Conservation (phyloP, 1,139 yeast genomes). For the Lodderomyces pseudojiufengensis region DNA sequence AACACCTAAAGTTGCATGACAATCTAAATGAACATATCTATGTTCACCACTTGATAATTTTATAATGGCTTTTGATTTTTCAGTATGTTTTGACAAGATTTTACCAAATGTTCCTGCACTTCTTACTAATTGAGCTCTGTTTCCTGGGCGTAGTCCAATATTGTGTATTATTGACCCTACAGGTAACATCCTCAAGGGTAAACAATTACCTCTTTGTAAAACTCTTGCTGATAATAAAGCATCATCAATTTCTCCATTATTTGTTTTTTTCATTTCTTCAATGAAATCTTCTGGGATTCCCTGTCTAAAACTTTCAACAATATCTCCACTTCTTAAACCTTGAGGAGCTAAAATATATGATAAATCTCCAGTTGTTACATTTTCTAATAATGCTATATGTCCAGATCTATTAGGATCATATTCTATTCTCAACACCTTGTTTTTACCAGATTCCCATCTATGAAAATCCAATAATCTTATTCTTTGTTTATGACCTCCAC, state of each 20-base stretch:
- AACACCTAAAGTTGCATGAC: constrained; percentile 92
- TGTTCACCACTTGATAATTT: constrained; percentile 90
- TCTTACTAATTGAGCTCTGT: constrained; percentile 90
- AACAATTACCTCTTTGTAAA: constrained; percentile 90
- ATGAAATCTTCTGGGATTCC: constrained; percentile 82
- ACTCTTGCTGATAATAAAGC: constrained; percentile 86
- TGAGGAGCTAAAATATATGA: constrained; percentile 88
- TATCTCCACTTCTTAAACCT: constrained; percentile 90
- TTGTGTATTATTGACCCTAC: constrained; percentile 88
- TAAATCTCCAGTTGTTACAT: constrained; percentile 56
- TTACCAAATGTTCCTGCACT: constrained; percentile 96
- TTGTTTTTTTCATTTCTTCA: constrained; percentile 57
- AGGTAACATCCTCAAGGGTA: constrained; percentile 89
- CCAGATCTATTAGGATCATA: constrained; percentile 95
- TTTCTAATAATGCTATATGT: constrained; percentile 83
- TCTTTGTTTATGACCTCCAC: constrained; percentile 95
- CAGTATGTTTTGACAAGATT: constrained; percentile 74
- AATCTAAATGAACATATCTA: constrained; percentile 78
- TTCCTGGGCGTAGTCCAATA: constrained; percentile 69
- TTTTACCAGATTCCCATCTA: constrained; percentile 66
- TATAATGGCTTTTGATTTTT: constrained; percentile 67
- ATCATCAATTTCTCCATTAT: constrained; percentile 84
- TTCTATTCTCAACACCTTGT: constrained; percentile 82
- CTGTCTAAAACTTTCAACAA: constrained; percentile 79
- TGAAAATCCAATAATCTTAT: constrained; percentile 76